These are phyloP conservation scores for Colletotrichum sp. DNA, from an alignment of 2,329 filamentous ascomycete genomes.

Conservation along the genomic window DNA sequence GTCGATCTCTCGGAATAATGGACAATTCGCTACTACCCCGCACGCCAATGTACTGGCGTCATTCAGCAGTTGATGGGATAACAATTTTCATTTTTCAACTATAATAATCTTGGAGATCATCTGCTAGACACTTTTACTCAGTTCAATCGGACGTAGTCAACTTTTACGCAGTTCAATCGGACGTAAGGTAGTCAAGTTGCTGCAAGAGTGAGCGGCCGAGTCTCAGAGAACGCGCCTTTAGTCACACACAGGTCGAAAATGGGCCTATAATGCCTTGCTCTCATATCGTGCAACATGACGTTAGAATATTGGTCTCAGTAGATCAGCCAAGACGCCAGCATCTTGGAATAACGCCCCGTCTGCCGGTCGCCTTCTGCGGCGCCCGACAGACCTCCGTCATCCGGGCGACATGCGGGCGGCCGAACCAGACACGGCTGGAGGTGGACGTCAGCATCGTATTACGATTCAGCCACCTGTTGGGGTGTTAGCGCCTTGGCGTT, in stretches of 20 bases:
- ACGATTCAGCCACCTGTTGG: not conserved
- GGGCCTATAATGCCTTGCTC: not conserved
- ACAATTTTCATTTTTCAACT: too few relatives aligned
- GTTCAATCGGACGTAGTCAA: not conserved
- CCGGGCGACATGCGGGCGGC: not conserved
- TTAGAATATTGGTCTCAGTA: not conserved
- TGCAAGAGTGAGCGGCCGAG: not conserved
- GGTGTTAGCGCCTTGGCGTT: not conserved
- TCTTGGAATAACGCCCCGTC: not conserved
- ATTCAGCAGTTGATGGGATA: too few relatives aligned
- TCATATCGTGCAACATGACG: not conserved
- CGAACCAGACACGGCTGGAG: not conserved
- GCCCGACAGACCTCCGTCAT: not conserved
- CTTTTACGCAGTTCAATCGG: not conserved
- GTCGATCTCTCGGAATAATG: too few relatives aligned
- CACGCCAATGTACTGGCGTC: too few relatives aligned
- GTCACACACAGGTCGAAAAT: not conserved
- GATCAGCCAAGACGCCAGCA: not conserved
- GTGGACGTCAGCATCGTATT: not conserved
- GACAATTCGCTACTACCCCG: too few relatives aligned
- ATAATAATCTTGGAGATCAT: not conserved
- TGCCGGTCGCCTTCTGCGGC: not conserved
- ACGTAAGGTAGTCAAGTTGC: not conserved
- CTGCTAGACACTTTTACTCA: not conserved
- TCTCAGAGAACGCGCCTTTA: not conserved